Base-by-base conservation (phyloP, 148 eudicot genomes). In the Cornus controversa region DNA sequence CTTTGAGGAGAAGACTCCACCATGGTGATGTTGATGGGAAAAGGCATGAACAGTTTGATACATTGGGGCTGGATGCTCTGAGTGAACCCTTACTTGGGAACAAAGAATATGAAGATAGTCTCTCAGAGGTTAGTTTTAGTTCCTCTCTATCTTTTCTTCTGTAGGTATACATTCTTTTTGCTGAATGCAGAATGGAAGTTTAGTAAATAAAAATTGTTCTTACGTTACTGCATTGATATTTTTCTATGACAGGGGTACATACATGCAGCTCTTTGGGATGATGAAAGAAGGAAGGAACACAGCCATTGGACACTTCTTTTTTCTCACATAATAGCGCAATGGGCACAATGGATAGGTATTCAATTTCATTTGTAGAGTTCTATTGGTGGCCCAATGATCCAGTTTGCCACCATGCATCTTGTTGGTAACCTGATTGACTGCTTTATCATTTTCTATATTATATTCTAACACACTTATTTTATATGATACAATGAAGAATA, bases 341-440 rank as follows among this genome's bases (percentile, higher is more conserved):
- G 99, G 99, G 95, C 98, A 57, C 98, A 93, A 71, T 96, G 97
- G 98, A 75, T 96, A 78, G 97, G 98, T 93, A 81, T 4, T 18
- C 24, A 1, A 14, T n/a, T 60, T 60, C 11, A 60, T 18, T 58
- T 22, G 60, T 54, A 18, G 60, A 13, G 42, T 40, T 40, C 7
- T 40, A 40, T 31, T 31, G 4, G 34, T 31, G 4, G 34, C 0
- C 4, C 34, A 31, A 31, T 31, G 34, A 31, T 31, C 34, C 34
- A 31, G 34, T 31, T 31, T 31, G 34, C 34, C 34, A 31, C 34
- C 34, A 31, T 31, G 34, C 34, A 31, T 40, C 45, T 40, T 40
- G 3, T 6, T 40, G 45, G 45, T 40, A 40, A 40, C 45, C 34
- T 40, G 45, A 40, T 40, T 40, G 45, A 40, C 45, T 4, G 8